Conservation (phyloP, 1,284 basidiomycete genomes). For the Golubevia pallescens region DNA sequence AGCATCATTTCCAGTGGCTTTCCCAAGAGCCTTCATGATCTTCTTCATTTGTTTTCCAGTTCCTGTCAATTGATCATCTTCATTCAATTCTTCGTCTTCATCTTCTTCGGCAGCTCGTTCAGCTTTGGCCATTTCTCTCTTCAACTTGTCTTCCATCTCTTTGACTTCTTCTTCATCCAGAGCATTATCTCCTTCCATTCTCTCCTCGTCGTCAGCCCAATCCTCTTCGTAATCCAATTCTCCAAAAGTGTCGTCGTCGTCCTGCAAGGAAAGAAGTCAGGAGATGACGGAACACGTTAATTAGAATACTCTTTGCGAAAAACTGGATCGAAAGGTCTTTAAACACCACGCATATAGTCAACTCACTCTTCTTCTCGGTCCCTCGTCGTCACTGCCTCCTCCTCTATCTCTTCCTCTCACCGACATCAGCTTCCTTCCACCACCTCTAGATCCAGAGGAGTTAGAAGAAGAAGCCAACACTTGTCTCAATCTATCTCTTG, state of each 20-base stretch:
- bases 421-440: background rate
- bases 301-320: no score
- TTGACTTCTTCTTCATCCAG: constrained; percentile 52
- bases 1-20: constrained; percentile 51
- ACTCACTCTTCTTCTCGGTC: background rate
- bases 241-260: constrained; percentile 36
- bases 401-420: background rate
- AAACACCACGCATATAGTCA: background rate
- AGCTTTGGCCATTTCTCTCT: constrained; percentile 60
- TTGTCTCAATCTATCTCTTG: background rate
- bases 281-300: no score
- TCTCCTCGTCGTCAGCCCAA: constrained; percentile 60
- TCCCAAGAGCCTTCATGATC: constrained; percentile 58
- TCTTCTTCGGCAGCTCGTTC: constrained; percentile 37
- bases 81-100: constrained; percentile 19
- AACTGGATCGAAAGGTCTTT: no score
- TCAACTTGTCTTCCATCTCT: constrained; percentile 58
- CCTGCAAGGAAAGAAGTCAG: constrained; percentile 18
- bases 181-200: constrained; percentile 25
- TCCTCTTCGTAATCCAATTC: constrained; percentile 60
- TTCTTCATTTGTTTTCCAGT: constrained; percentile 62
- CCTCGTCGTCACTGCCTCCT: background rate
- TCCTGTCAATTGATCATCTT: constrained; percentile 49
- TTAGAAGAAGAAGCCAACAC: background rate
- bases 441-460: background rate